These are phyloP conservation scores for Phlegmacium glaucopus DNA, from an alignment of 768 basidiomycete species.

Conservation along the genomic window DNA sequence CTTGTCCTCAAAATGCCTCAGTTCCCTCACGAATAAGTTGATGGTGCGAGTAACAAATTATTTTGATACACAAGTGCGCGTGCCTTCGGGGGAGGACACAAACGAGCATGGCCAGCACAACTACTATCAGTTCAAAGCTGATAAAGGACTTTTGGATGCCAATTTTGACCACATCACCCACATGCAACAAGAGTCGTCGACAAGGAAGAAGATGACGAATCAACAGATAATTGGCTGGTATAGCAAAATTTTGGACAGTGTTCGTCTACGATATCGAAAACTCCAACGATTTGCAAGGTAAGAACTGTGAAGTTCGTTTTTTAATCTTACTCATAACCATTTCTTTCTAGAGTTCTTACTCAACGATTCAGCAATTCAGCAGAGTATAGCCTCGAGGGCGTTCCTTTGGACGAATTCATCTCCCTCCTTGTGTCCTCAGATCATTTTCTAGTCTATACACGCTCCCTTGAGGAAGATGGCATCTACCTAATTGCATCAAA, in stretches of 20 bases:
- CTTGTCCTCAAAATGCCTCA: conserved; percentile 26
- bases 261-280: conserved; percentile 88
- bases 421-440: conserved; percentile 75
- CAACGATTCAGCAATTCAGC: conserved; percentile 93
- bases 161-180: conserved; percentile 25
- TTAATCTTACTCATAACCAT: conserved; percentile 5
- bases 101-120: conserved; percentile 6
- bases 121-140: conserved; percentile 3
- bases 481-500: conserved; percentile 86
- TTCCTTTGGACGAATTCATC: conserved; percentile 78
- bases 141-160: conserved; percentile 7
- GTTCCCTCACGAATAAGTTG: conserved; percentile 88
- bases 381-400: conserved; percentile 78
- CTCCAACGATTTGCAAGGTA: conserved; percentile 91
- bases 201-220: conserved; percentile 64
- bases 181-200: conserved; percentile 26
- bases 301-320: conserved; percentile 13
- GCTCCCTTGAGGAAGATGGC: conserved; percentile 82
- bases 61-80: conserved; percentile 90
- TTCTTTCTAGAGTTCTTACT: conserved; percentile 52
- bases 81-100: conserved; percentile 49
- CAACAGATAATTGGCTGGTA: conserved; percentile 89
- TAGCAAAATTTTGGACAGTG: conserved; percentile 88
- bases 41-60: conserved; percentile 92
- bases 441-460: conserved; percentile 93